Base-by-base conservation (phyloP, 1,284 basidiomycete genomes). In the Agaricales sp. region DNA sequence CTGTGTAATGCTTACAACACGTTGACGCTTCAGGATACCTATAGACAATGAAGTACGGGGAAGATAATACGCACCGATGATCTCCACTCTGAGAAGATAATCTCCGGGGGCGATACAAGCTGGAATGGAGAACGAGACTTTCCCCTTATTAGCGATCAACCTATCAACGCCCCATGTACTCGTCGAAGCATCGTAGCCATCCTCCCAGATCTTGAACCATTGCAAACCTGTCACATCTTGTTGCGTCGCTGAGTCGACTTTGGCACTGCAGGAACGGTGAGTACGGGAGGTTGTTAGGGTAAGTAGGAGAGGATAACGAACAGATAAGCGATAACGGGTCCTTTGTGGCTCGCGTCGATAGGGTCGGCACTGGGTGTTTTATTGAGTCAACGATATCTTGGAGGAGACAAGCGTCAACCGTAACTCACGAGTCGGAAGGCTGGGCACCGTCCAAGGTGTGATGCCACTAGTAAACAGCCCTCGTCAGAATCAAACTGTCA, bases 191-290 rank as follows among this genome's bases (percentile, higher is more conserved):
- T 51, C 39, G 16, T 49, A 51, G 11, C 59, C 60, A 39, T 61
- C 61, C 48, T 62, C 58, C 48, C 64, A 65, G 25, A 73, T 73
- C 62, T 77, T 78, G 65, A 77, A 77, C 74, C 75, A 76, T 39
- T 74, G 61, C n/a, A 79, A 60, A 18, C 75, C 75, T 4, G 75
- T 76, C 2, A 77, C 74, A 18, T 50, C 54, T 20, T 65, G 59
- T 52, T 75, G 71, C 0, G 65, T 67, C 2, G 75, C 74, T 48
- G 63, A 62, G 20, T 67, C 62, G 13, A 77, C 65, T 52, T 72
- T 61, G 0, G 75, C 74, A 12, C 74, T 75, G 51, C 18, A 41
- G 6, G 19, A 41, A 41, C 8, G n/a, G 39, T 8, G 6, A 16
- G 18, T 8, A 18, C 18, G 39, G 19, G 16, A n/a, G 19, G 6